Evolutionary conservation across 306 rosid species (phyloP), one percentile per base, ranked within the genome.

Genomic region (Quercus rubra): DNA sequence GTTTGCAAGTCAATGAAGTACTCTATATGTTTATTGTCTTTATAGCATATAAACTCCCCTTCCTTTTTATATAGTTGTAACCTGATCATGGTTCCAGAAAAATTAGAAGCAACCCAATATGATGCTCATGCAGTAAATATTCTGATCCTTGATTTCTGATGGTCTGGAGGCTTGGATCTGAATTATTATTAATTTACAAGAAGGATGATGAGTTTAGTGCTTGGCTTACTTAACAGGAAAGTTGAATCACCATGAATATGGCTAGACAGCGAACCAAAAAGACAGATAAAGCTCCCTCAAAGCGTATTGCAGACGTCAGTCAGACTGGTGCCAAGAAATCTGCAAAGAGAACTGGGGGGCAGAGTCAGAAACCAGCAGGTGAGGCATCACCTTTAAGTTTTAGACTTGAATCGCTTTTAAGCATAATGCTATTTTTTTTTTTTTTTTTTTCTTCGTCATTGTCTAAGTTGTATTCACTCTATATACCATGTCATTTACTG

Each of bases 301-400:
- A 79, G 63, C 54, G 87, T 79, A 76, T 56, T 70, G 75, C 62
- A 27, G 77, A 81, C 71, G 41, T 62, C 66, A 66, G 86, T 59
- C 38, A 71, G 30, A 51, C 5, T 56, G 86, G 86, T 62, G 81
- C 77, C 67, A 84, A 83, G 79, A 86, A 72, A 70, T 62, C 81
- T 73, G 31, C 82, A 12, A 86, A 81, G 85, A 83, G 75, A 80
- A 77, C 82, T 63, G 79, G 72, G 23, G 78, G 57, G 76, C 62
- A 5, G 74, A 52, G 71, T 85, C 57, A 5, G 28, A 83, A 78
- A 82, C 41, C 78, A 75, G 80, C 51, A 66, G 96, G 97, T 90
- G 56, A 64, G 59, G 20, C 11, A 23, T 77, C 79, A 77, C 77
- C 51, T 25, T 7, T 35, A 55, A 38, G n/a, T 63, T 38, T 49